Evolutionary conservation across 1,284 basidiomycete species (phyloP).

Genomic region (Irpex rosettiformis): DNA sequence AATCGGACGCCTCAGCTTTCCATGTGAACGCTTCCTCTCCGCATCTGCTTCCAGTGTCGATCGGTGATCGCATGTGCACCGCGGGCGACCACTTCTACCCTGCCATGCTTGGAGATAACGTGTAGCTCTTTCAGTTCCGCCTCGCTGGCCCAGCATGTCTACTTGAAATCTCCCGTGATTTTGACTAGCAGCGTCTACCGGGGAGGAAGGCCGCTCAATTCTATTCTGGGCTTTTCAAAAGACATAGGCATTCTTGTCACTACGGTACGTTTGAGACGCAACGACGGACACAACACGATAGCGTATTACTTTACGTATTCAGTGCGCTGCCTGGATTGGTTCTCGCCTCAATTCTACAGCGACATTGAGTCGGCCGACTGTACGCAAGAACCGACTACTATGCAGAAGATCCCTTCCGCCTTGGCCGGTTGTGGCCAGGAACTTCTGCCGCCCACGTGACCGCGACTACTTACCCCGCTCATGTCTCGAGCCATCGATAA

Average conservation of each 20-base stretch:
- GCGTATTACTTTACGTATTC: not conserved
- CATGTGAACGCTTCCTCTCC: not conserved
- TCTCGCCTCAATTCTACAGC: conserved; percentile 7
- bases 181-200: not conserved
- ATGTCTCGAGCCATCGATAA: conserved; percentile 19
- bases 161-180: not conserved
- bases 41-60: not conserved
- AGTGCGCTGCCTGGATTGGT: not conserved
- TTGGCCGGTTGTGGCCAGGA: conserved; percentile 1
- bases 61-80: not conserved
- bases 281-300: not conserved
- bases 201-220: not conserved
- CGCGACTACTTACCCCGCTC: conserved; percentile 8
- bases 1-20: not conserved
- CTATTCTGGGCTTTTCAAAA: not conserved
- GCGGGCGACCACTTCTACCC: not conserved
- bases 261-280: not conserved
- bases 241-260: not conserved
- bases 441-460: conserved; percentile 9
- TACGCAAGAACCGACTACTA: not conserved
- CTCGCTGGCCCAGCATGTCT: not conserved
- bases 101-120: not conserved
- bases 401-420: not conserved
- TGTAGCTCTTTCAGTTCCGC: not conserved
- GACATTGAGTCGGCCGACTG: not conserved